Base-by-base conservation (phyloP, 129 eudicot species). In the Tagetes patula region DNA sequence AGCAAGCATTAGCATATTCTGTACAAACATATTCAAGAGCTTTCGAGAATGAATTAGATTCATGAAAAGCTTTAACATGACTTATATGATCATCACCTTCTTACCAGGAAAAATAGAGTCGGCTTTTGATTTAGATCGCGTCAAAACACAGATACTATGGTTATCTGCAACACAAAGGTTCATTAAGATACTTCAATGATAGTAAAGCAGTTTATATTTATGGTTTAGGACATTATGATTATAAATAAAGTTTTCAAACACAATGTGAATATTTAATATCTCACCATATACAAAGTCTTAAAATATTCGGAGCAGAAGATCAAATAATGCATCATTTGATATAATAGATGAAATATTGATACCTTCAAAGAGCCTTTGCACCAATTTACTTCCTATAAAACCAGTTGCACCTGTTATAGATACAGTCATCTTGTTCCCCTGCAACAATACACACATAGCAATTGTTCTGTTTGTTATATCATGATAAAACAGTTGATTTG, bases 361-460 rank as follows among this genome's bases (percentile, higher is more conserved):
- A 93, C 98, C 98, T 87, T 87, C 82, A 75, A 81, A 85, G 75
- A 94, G 83, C 82, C 85, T 90, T 77, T 88, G 92, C 67, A 94
- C 98, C 93, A 94, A 79, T 75, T 86, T 80, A 77, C 76, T 84
- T 69, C 98, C 98, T 39, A 94, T 74, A 67, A 94, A 94, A 70
- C 98, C 98, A 4, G 98, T 94, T 40, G 98, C 98, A 71, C 98
- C 98, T 5, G 98, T 94, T 61, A 94, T 80, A 36, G 98, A 90
- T 52, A 94, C 93, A 14, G 84, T 87, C 96, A 94, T 90, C 86
- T 83, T 91, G 71, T 68, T 80, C 33, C 31, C 97, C 94, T 82
- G 87, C 81, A 61, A 75, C 74, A 56, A 78, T 60, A 30, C 36
- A 33, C 11, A 82, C 6, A 54, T 6, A 0, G 32, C 34, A 53